Conservation (phyloP, 1,284 basidiomycete species). For the Leccinum solheimii region DNA sequence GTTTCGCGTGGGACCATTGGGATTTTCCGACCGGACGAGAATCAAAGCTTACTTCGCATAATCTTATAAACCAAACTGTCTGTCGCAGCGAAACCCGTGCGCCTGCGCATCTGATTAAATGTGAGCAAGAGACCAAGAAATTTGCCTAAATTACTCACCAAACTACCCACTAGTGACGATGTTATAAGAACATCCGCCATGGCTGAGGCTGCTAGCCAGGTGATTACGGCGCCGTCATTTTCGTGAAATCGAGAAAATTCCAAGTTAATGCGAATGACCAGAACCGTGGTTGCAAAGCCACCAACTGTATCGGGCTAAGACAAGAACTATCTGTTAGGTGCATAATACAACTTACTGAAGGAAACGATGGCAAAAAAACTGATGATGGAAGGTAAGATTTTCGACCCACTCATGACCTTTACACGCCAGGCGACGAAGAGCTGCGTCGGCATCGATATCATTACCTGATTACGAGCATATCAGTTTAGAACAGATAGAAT, state of each 20-base stretch:
- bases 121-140: neutral
- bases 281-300: conserved; percentile 44
- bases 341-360: conserved; percentile 33
- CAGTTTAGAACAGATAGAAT: neutral
- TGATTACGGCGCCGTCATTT: conserved; percentile 31
- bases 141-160: neutral
- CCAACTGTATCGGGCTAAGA: conserved; percentile 35
- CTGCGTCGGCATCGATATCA: conserved; percentile 52
- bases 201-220: neutral
- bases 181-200: neutral
- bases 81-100: neutral
- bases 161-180: neutral
- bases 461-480: conserved; percentile 35
- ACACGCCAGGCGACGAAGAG: conserved; percentile 56
- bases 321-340: neutral
- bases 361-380: conserved; percentile 40
- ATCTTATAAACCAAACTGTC: neutral
- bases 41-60: neutral
- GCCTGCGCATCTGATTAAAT: neutral
- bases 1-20: neutral
- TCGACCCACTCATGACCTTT: conserved; percentile 42
- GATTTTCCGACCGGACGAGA: neutral
- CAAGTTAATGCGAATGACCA: conserved; percentile 20
- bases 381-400: conserved; percentile 40
- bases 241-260: conserved; percentile 8